Evolutionary conservation across 805 yeast genomes (phyloP).

Genomic region (Lipomyces anomalus): DNA sequence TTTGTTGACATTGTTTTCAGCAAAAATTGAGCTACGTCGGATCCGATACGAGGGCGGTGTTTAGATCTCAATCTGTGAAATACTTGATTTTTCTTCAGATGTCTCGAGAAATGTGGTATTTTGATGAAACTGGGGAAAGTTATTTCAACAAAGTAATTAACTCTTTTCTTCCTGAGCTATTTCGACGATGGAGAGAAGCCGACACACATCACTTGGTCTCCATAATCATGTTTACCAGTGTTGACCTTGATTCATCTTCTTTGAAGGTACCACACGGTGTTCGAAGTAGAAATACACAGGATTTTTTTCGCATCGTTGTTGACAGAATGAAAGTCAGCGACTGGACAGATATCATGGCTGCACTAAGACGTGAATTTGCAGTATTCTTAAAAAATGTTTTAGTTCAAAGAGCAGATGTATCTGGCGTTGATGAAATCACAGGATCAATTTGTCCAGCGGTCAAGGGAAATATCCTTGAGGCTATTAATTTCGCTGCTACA

Average conservation of each 20-base stretch:
- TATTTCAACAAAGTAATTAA: constrained; percentile 88
- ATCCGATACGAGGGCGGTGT: constrained; percentile 64
- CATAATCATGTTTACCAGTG: constrained; percentile 78
- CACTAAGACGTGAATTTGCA: constrained; percentile 76
- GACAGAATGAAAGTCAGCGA: constrained; percentile 84
- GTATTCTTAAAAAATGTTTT: constrained; percentile 71
- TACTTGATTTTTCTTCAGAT: constrained; percentile 79
- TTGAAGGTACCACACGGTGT: constrained; percentile 58
- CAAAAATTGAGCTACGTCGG: constrained; percentile 17
- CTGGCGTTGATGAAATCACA: constrained; percentile 37
- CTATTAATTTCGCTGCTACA: constrained; percentile 77
- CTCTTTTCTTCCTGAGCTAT: constrained; percentile 83
- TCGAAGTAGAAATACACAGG: constrained; percentile 58
- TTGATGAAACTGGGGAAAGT: constrained; percentile 93
- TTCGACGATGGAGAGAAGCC: constrained; percentile 77
- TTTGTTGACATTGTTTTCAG: too few relatives aligned
- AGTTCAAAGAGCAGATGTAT: constrained; percentile 37
- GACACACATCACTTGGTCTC: constrained; percentile 90
- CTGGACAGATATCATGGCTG: constrained; percentile 91
- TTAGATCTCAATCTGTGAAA: constrained; percentile 86
- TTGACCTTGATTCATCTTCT: constrained; percentile 30
- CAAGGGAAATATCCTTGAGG: constrained; percentile 84
- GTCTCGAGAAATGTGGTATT: constrained; percentile 96
- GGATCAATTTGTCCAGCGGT: constrained; percentile 78
- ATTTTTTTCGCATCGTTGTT: constrained; percentile 88